Evolutionary conservation across 2,329 filamentous ascomycete genomes (phyloP), one percentile per base, ranked within the genome.

Genomic region (Lachnellula suecica): DNA sequence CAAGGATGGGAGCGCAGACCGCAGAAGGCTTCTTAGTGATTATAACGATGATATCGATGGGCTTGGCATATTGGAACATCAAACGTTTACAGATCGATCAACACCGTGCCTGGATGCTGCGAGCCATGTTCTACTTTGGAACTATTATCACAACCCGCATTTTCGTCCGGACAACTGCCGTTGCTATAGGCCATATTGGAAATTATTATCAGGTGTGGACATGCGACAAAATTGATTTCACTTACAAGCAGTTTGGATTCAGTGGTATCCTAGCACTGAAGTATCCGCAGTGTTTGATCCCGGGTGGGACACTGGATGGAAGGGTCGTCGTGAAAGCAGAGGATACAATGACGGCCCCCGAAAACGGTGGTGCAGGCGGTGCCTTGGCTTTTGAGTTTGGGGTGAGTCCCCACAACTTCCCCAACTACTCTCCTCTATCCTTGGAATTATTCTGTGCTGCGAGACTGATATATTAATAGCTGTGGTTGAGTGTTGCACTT

Each of bases 81-180:
- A 84, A 80, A 63, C 69, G 72, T 2, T 66, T 85, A 2, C 82
- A 85, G 61, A 81, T 88, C 44, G 81, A 85, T 27, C 77, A 85
- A 60, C 83, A 86, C 54, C 74, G 83, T 1, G 79, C 79, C 2
- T 86, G 82, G 82, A 86, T 85, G 82, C 60, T 86, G 25, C 66
- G 83, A 20, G 72, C 76, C 7, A 79, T 77, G 77, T 68, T 77
- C 35, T 76, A 76, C 55, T 72, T 77, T n/a, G 73, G 73, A 3
- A 67, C 70, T 2, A 79, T 84, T 55, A 73, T 84, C 55, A 81
- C 80, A 0, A 66, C 71, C 40, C 75, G 81, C 9, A 54, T 82
- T 23, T 72, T 82, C 29, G 67, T 79, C 37, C 67, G 75, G 49
- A 66, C 77, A 34, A 59, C 71, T 1, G 71, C 73, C 1, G 57